Evolutionary conservation across 768 basidiomycete species (phyloP), one percentile per base, ranked within the genome.

Genomic region (Cystobasidium tubakii): DNA sequence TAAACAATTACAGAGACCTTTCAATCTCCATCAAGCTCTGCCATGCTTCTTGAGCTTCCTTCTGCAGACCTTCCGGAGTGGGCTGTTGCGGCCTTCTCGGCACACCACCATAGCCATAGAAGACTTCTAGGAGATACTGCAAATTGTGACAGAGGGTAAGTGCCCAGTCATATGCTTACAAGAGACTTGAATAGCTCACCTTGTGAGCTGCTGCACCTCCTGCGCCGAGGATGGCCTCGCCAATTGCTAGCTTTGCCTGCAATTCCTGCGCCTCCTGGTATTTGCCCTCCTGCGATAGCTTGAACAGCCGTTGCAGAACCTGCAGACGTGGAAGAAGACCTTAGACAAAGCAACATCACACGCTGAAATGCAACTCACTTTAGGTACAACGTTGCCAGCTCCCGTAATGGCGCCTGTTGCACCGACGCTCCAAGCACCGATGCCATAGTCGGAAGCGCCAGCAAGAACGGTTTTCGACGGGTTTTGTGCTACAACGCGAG

Each of bases 341-440:
- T 39, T 15, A 39, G 39, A 39, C 6, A 39, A 39, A 39, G 15
- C 7, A 6, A 39, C 39, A 15, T 39, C 39, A 6, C 39, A 23
- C 12, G 21, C 33, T 29, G 57, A 3, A 29, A 34, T 60, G 12
- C 27, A n/a, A 27, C 63, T 19, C 7, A 65, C 43, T 23, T 44
- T 65, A 27, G 63, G 63, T 27, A 25, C 36, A 39, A 65, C 34
- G 25, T 65, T 65, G 33, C 15, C 63, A 39, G 63, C 63, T 3
- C 63, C 63, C 21, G 36, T 65, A n/a, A 65, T 65, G 13, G 36
- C 34, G 31, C 63, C 63, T 9, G 63, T 39, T 17, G 63, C 63
- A 27, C 63, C 63, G 19, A 65, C 63, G 25, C 63, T 65, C 43
- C 34, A 44, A 43, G 63, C 63, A 10, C 63, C 63, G 15, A 65